A percentile compares a stretch with the other conserved stretches of the same genome.
phyloP scores from a whole-genome alignment of 1,284 basidiomycete species.

The Filobasidium uniguttulatum region DNA sequence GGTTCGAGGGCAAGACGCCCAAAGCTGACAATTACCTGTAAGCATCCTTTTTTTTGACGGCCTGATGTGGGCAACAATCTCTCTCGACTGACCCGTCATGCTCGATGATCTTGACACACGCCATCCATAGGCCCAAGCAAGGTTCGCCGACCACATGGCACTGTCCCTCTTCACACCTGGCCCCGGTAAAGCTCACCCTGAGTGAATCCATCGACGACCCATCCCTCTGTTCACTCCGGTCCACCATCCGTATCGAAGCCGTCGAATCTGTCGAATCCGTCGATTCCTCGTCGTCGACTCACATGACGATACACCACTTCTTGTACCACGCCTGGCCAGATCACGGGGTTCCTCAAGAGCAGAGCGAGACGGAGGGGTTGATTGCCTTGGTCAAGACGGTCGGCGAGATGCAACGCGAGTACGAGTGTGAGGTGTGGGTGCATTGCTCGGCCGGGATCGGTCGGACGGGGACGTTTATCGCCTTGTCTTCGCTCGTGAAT shows the following conservation, averaged over 20 bases:
- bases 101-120: not conserved
- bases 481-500: slow-evolving; percentile 11
- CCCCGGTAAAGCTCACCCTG: slow-evolving; percentile 3
- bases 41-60: not conserved
- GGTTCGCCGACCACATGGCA: too few species aligned
- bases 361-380: slow-evolving; percentile 2
- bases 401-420: not conserved
- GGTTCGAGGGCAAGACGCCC: slow-evolving; percentile 5
- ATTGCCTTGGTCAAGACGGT: slow-evolving; percentile 2
- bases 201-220: not conserved
- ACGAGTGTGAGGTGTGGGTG: slow-evolving; percentile 12
- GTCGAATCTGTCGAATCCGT: not conserved
- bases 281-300: too few species aligned
- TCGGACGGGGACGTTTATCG: slow-evolving; percentile 15
- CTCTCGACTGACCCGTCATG: too few species aligned
- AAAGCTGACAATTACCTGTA: slow-evolving; percentile 15
- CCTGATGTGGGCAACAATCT: too few species aligned
- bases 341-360: slow-evolving; percentile 8
- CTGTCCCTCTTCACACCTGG: too few species aligned
- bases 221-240: not conserved
- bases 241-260: not conserved
- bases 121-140: too few species aligned
- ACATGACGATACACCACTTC: slow-evolving; percentile 12
- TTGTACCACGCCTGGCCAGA: slow-evolving; percentile 13
- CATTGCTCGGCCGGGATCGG: slow-evolving; percentile 16